Percentiles rank a stretch among this genome's conserved stretches.
Evolutionary conservation across 495 filamentous ascomycete species (phyloP).

Genomic region (Aspergillus coremiiformis): DNA sequence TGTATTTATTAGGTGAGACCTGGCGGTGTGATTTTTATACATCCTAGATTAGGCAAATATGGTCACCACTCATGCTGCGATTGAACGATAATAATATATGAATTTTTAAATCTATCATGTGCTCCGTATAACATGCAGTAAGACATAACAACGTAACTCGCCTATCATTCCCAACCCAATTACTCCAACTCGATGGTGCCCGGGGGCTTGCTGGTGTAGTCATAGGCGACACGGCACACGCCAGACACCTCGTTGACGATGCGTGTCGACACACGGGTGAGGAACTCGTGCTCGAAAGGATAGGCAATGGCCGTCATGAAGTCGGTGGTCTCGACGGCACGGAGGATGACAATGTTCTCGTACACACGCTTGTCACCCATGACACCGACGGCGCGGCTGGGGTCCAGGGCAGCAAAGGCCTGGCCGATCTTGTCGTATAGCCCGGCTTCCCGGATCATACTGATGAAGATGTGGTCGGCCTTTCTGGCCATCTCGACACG

Average conservation of each 20-base stretch:
- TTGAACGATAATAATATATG: neutral
- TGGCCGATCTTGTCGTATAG: constrained; percentile 77
- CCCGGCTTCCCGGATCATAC: constrained; percentile 74
- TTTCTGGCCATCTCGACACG: constrained; percentile 71
- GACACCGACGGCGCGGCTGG: constrained; percentile 66
- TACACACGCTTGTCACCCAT: constrained; percentile 70
- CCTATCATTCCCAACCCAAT: neutral
- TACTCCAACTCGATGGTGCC: constrained; percentile 74
- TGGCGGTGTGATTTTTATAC: no score
- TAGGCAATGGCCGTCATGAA: constrained; percentile 80
- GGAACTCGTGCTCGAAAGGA: constrained; percentile 56
- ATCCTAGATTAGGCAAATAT: no score
- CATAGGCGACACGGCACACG: constrained; percentile 54
- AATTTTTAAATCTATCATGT: neutral
- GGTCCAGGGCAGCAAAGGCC: constrained; percentile 75
- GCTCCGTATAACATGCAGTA: neutral
- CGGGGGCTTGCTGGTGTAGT: constrained; percentile 72
- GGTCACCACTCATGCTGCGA: no score
- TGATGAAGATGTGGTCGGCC: constrained; percentile 80
- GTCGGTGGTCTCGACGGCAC: constrained; percentile 70
- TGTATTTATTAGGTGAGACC: no score
- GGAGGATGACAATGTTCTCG: constrained; percentile 51
- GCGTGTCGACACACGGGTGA: constrained; percentile 58
- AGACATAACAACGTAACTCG: neutral
- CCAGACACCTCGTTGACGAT: constrained; percentile 86